These are phyloP conservation scores for Solanum clarkiae DNA, from an alignment of 257 asterid species.

Conservation along the genomic window DNA sequence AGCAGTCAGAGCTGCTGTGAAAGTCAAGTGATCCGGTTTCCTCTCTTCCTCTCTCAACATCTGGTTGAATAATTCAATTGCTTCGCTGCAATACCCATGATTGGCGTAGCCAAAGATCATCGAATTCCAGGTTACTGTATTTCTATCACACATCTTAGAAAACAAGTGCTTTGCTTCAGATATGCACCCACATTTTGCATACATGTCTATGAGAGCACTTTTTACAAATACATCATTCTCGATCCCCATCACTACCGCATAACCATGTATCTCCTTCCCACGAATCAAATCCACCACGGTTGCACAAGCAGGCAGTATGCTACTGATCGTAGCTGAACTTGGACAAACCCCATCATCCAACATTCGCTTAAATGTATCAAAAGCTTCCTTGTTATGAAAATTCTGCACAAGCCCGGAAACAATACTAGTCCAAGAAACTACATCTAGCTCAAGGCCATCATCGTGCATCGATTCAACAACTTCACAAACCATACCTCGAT, in stretches of 20 bases:
- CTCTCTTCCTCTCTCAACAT: conserved; percentile 32
- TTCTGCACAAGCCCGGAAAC: conserved; percentile 63
- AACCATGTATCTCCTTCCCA: conserved; percentile 64
- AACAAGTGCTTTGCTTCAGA: conserved; percentile 36
- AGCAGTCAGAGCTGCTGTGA: conserved; percentile 60
- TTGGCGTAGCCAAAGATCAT: conserved; percentile 69
- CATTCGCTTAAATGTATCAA: conserved; percentile 31
- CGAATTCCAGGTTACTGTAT: conserved; percentile 59
- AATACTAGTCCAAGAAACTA: conserved; percentile 60
- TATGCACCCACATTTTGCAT: conserved; percentile 59
- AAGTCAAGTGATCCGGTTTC: conserved; percentile 51
- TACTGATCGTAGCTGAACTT: conserved; percentile 44
- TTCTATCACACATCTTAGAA: conserved; percentile 22
- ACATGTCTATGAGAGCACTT: conserved; percentile 61
- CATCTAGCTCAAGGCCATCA: conserved; percentile 45
- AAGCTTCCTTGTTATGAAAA: conserved; percentile 30
- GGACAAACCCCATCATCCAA: conserved; percentile 33
- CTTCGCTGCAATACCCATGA: conserved; percentile 43
- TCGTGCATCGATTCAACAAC: conserved; percentile 24
- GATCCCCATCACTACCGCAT: conserved; percentile 31
- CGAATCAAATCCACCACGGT: conserved; percentile 33
- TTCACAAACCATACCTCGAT: conserved; percentile 20
- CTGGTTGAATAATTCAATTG: conserved; percentile 36
- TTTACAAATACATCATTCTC: conserved; percentile 39
- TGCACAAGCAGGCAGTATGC: conserved; percentile 54